Evolutionary conservation across 202 grass and related monocot species (phyloP).

Genomic region (Panicum virgatum): DNA sequence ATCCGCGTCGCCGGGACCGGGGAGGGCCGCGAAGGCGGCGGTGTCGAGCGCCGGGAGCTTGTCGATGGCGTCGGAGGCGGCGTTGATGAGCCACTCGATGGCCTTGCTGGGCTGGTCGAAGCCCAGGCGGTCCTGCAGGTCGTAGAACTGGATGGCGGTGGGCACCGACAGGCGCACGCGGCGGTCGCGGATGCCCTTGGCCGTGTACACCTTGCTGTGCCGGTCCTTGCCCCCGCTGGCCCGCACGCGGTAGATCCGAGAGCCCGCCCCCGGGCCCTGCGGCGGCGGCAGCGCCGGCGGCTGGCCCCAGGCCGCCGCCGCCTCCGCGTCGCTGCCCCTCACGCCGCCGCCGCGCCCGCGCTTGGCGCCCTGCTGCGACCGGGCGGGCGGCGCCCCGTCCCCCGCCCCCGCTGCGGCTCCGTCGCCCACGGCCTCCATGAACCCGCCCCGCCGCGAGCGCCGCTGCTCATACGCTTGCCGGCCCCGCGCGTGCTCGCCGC

Average conservation of each 20-base stretch:
- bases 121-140: constrained; percentile 92
- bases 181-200: constrained; percentile 90
- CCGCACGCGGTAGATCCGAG: constrained; percentile 83
- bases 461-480: constrained; percentile 30
- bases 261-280: constrained; percentile 43
- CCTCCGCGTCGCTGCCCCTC: constrained; percentile 19
- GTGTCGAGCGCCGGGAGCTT: constrained; percentile 65
- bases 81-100: constrained; percentile 96
- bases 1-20: neutral
- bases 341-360: constrained; percentile 33
- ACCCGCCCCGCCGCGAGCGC: neutral
- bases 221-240: constrained; percentile 75
- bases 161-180: constrained; percentile 86
- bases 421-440: constrained; percentile 60
- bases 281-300: constrained; percentile 29
- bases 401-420: constrained; percentile 12
- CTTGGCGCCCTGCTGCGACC: constrained; percentile 23
- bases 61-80: constrained; percentile 71
- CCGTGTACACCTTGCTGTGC: constrained; percentile 97
- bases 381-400: neutral
- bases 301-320: constrained; percentile 26
- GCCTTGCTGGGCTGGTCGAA: constrained; percentile 98
- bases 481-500: neutral
- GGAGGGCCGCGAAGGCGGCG: constrained; percentile 36
- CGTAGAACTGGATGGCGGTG: constrained; percentile 99